These are phyloP conservation scores for Chlorophyllum brunneum DNA, from an alignment of 768 basidiomycete species.

Conservation along the genomic window DNA sequence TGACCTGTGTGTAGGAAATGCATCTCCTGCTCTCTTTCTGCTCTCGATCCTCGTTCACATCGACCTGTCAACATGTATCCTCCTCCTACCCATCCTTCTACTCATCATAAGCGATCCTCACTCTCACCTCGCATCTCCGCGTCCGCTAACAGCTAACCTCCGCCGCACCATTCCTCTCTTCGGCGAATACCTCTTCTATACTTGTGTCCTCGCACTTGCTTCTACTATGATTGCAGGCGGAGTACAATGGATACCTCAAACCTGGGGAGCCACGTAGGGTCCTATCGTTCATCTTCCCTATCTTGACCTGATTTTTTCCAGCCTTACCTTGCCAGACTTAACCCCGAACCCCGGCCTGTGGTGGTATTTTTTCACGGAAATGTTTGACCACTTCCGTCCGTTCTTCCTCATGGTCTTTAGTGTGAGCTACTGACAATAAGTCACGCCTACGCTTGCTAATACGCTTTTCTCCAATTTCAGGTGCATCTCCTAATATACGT, in stretches of 20 bases:
- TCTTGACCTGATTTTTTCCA: constrained; percentile 25
- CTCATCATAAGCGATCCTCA: constrained; percentile 57
- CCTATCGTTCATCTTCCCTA: background rate
- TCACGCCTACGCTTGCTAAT: background rate
- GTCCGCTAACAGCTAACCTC: constrained; percentile 27
- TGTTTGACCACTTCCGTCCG: constrained; percentile 96
- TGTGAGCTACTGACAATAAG: constrained; percentile 41
- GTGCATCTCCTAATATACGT: constrained; percentile 82
- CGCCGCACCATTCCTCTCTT: constrained; percentile 32
- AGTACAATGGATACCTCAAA: constrained; percentile 66
- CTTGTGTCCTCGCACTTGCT: constrained; percentile 39
- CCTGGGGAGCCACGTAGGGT: constrained; percentile 82
- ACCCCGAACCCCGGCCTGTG: constrained; percentile 93
- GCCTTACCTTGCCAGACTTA: constrained; percentile 79
- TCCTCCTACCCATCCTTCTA: constrained; percentile 64
- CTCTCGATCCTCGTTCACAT: constrained; percentile 68
- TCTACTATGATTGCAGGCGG: constrained; percentile 59
- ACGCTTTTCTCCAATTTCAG: constrained; percentile 29
- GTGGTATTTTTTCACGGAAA: constrained; percentile 99
- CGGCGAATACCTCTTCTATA: constrained; percentile 50
- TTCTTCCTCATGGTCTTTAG: constrained; percentile 96
- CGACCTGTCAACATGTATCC: constrained; percentile 65
- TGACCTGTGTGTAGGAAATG: constrained; percentile 41
- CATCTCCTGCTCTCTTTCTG: constrained; percentile 53
- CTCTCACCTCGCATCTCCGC: constrained; percentile 68